These are phyloP conservation scores for Pestalotiopsis sp. DNA, from an alignment of 2,329 filamentous ascomycete genomes.

Conservation along the genomic window DNA sequence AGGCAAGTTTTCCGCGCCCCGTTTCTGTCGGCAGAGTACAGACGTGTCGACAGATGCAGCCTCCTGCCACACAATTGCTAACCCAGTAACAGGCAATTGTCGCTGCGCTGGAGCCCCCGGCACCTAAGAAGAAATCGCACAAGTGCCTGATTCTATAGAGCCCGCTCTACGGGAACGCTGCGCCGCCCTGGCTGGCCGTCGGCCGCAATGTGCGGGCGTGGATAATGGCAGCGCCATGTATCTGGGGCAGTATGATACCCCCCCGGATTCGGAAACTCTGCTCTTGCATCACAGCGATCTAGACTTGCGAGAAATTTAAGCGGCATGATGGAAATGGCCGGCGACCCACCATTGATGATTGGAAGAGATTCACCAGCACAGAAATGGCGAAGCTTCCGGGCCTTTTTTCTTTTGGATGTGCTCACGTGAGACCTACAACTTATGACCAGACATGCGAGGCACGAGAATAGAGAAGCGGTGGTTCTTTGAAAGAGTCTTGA, in stretches of 20 bases:
- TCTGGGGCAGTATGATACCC: background rate
- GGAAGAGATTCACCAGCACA: background rate
- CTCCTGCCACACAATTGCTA: background rate
- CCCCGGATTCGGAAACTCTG: background rate
- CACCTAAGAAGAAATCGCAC: conserved; percentile 73
- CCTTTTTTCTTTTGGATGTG: background rate
- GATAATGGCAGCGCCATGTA: background rate
- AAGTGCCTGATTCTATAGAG: conserved; percentile 70
- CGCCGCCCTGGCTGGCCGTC: background rate
- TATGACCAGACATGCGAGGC: background rate
- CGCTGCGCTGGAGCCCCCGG: conserved; percentile 85
- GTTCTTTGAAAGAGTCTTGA: background rate
- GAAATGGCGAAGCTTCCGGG: background rate
- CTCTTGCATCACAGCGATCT: conserved; percentile 17
- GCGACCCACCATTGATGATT: background rate
- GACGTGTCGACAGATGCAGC: background rate
- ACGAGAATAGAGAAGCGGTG: background rate
- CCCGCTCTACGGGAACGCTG: background rate
- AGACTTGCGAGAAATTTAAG: conserved; percentile 10
- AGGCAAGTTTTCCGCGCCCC: conserved; percentile 59
- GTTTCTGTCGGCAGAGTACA: background rate
- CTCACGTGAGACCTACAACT: background rate
- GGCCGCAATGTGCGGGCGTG: background rate
- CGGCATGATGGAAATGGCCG: background rate
- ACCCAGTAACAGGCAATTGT: conserved; percentile 74